Base-by-base conservation (phyloP, 129 eudicot species). In the Calendula officinalis region DNA sequence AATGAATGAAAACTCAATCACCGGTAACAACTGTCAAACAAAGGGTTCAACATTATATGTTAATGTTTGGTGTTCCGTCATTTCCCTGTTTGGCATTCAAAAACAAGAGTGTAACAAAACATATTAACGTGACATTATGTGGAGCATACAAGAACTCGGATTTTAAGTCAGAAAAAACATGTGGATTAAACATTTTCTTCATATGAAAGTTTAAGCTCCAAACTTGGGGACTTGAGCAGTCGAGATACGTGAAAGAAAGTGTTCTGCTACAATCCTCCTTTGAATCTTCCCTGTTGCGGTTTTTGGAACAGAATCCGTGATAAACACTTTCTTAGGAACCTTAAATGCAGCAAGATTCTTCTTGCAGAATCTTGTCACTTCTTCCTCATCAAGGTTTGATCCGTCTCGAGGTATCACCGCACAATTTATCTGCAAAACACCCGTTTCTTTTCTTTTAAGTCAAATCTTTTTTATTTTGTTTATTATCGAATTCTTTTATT, bases 231-330 rank as follows among this genome's bases (percentile, higher is more conserved):
- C 88, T 72, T 91, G 80, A n/a, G 98, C 97, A 34, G 95, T 80
- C 4, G 98, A 87, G 63, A 91, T 82, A 70, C 77, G 94, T 3
- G 96, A 75, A 13, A 92, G 91, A 77, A 92, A 92, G 81, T 92
- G 98, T 78, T 92, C 98, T 0, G 96, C 75, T 9, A 92, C 95
- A 48, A 88, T 82, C 76, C 96, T 73, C 46, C 98, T 69, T 40
- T 92, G 98, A 38, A 92, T 92, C 76, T 92, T 88, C 41, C 98
- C 98, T 0, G 94, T 80, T 1, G 98, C 98, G 4, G 98, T 92
- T 64, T 81, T 92, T 1, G 98, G 98, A 65, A 92, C 81, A 15
- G 81, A 53, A 62, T 88, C 98, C 0, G 98, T 92, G 56, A 92
- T 81, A 76, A 92, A 92, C 33, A 92, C 91, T 79, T 69, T 88